phyloP scores from a whole-genome alignment of 805 yeast species.

The Candida awuae region DNA sequence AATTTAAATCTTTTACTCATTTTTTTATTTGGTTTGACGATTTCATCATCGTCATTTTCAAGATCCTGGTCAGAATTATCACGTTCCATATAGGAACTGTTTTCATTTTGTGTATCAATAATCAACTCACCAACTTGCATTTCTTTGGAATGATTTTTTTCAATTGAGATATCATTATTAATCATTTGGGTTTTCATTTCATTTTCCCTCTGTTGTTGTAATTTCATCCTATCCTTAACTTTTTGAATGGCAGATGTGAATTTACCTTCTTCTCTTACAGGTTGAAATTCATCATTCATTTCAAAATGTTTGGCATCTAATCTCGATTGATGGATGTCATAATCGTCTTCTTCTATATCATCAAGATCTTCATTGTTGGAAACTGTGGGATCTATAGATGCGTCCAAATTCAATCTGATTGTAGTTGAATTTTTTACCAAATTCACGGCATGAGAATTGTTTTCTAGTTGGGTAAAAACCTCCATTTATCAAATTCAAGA shows the following conservation, averaged over 20 bases:
- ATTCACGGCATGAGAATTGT: no score
- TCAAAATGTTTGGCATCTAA: slow-evolving; percentile 7
- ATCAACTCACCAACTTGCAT: no score
- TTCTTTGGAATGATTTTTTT: no score
- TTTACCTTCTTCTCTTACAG: no score
- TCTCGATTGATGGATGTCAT: slow-evolving; percentile 5
- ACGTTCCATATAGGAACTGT: no score
- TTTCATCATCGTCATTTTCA: background rate
- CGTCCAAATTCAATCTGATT: no score
- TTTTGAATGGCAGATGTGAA: slow-evolving; percentile 2
- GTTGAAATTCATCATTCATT: background rate
- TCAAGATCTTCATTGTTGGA: slow-evolving; percentile 1
- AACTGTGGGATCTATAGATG: no score
- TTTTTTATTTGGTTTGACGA: background rate
- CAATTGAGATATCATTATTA: no score
- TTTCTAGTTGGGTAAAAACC: no score
- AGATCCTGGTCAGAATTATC: background rate
- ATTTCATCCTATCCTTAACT: slow-evolving; percentile 3
- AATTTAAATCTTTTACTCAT: background rate
- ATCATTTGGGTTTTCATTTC: background rate
- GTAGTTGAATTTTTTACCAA: no score
- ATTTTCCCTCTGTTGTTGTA: background rate
- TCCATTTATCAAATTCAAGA: no score
- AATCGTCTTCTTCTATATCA: slow-evolving; percentile 5
- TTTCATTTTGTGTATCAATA: no score